These are phyloP conservation scores for Monosporascus sp. DNA, from an alignment of 2,329 filamentous ascomycete genomes.

Conservation along the genomic window DNA sequence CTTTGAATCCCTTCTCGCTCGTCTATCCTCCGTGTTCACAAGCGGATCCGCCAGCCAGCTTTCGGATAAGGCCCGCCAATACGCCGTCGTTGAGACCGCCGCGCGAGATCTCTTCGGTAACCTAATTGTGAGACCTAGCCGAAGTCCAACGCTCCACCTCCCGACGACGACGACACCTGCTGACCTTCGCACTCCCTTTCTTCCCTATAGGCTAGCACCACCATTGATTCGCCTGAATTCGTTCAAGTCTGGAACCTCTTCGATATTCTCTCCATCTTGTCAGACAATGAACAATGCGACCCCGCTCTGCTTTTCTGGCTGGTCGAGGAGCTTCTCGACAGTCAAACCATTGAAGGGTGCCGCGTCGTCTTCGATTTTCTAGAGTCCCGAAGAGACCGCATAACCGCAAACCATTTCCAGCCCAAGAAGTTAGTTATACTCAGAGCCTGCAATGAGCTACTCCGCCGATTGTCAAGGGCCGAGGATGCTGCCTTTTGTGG, in stretches of 20 bases:
- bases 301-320: slow-evolving; percentile 82
- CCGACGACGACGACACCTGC: slow-evolving; percentile 13
- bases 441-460: slow-evolving; percentile 89
- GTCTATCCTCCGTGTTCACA: slow-evolving; percentile 39
- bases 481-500: slow-evolving; percentile 98
- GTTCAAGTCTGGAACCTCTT: slow-evolving; percentile 88
- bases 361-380: slow-evolving; percentile 90
- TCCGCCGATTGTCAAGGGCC: slow-evolving; percentile 89
- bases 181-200: slow-evolving; percentile 24
- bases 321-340: slow-evolving; percentile 91
- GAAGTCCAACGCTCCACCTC: neutral
- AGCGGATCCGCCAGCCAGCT: slow-evolving; percentile 20
- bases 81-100: slow-evolving; percentile 76
- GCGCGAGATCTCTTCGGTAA: slow-evolving; percentile 76
- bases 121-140: slow-evolving; percentile 58
- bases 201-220: slow-evolving; percentile 59
- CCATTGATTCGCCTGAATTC: slow-evolving; percentile 74
- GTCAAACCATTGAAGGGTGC: slow-evolving; percentile 89
- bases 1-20: slow-evolving; percentile 45
- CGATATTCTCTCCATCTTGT: slow-evolving; percentile 84
- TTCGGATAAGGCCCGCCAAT: slow-evolving; percentile 46
- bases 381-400: slow-evolving; percentile 84
- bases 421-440: slow-evolving; percentile 85
- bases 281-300: slow-evolving; percentile 74
- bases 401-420: slow-evolving; percentile 75